Conservation (phyloP, 2,329 filamentous ascomycete genomes). For the Epichloe baconii region DNA sequence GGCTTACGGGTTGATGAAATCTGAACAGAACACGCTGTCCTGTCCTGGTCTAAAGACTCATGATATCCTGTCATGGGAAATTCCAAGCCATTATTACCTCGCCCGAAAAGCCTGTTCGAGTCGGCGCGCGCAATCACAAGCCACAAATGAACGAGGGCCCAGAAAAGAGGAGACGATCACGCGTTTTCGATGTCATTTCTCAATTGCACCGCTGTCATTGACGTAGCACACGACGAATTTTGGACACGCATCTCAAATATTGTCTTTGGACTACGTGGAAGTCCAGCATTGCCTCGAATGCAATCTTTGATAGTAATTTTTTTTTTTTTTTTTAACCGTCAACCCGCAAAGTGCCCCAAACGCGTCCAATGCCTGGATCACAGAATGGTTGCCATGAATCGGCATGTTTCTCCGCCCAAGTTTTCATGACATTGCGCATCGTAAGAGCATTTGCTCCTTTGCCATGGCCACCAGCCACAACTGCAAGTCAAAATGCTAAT, state of each 20-base stretch:
- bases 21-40: background rate
- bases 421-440: background rate
- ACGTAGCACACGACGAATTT: background rate
- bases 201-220: background rate
- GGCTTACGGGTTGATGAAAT: background rate
- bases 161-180: background rate
- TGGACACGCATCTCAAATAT: background rate
- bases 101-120: background rate
- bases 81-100: background rate
- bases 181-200: background rate
- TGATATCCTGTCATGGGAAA: background rate
- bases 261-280: background rate
- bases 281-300: background rate
- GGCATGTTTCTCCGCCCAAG: background rate
- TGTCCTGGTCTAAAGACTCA: background rate
- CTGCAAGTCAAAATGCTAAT: background rate
- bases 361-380: background rate
- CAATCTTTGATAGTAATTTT: background rate
- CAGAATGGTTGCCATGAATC: background rate
- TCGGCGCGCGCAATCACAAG: background rate
- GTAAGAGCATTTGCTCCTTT: background rate
- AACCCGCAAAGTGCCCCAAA: background rate
- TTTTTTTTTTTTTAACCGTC: background rate
- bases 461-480: background rate
- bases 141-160: background rate